Evolutionary conservation across 2,329 filamentous ascomycete genomes (phyloP).

Genomic region (Plenodomus biglobosus): DNA sequence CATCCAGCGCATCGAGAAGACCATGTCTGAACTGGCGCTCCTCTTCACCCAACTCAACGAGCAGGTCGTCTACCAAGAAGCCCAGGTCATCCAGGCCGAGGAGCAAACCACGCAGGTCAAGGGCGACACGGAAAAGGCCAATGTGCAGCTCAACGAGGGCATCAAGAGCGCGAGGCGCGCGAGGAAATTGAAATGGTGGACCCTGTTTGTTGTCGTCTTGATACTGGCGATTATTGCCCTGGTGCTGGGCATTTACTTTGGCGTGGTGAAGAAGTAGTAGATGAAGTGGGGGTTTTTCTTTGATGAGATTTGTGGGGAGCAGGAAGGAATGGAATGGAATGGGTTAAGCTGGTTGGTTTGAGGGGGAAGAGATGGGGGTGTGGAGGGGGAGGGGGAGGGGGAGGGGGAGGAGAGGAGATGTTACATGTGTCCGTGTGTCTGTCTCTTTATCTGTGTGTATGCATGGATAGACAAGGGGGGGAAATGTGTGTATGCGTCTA

Average conservation of each 20-base stretch:
- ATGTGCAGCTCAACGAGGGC: constrained; percentile 68
- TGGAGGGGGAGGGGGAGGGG: too few species aligned
- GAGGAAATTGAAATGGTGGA: constrained; percentile 82
- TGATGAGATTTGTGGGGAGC: too few species aligned
- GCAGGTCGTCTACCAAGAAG: constrained; percentile 71
- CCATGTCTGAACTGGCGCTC: constrained; percentile 67
- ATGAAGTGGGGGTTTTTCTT: too few species aligned
- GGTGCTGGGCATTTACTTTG: constrained; percentile 53
- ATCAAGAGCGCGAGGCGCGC: constrained; percentile 66
- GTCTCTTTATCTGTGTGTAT: too few species aligned
- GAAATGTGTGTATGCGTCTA: background rate
- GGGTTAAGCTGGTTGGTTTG: too few species aligned
- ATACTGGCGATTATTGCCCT: constrained; percentile 55
- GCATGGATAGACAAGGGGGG: too few species aligned
- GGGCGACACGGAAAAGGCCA: constrained; percentile 68
- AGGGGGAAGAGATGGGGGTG: too few species aligned
- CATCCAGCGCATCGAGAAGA: constrained; percentile 77
- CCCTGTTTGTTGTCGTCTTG: constrained; percentile 59
- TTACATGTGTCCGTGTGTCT: too few species aligned
- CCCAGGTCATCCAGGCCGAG: constrained; percentile 63
- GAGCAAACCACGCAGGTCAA: constrained; percentile 66
- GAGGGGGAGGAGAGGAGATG: too few species aligned
- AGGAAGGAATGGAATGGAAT: too few species aligned
- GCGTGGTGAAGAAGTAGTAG: constrained; percentile 33
- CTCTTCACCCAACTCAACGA: constrained; percentile 76